Conservation (phyloP, 2,329 filamentous ascomycete genomes). For the Chrysoporthe austroafricana region DNA sequence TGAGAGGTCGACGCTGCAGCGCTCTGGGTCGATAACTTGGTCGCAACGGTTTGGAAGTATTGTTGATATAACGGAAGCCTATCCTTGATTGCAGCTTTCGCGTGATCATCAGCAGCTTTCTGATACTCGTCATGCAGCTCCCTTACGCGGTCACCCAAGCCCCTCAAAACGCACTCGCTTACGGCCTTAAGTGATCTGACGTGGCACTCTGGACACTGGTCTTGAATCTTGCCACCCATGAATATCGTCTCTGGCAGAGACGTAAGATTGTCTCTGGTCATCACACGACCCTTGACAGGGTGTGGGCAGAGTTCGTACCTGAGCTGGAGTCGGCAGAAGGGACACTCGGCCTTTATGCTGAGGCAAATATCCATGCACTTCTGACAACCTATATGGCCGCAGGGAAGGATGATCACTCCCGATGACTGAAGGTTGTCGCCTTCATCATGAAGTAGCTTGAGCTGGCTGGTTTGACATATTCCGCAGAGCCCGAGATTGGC, state of each 20-base stretch:
- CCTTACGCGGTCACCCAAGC: slow-evolving; percentile 3
- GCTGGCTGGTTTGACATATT: slow-evolving; percentile 18
- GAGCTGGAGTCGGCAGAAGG: slow-evolving; percentile 17
- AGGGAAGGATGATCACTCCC: slow-evolving; percentile 16
- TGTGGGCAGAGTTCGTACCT: slow-evolving; percentile 23
- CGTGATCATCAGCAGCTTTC: background rate
- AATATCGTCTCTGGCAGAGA: slow-evolving; percentile 18
- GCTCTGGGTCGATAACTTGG: background rate
- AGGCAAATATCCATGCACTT: slow-evolving; percentile 16
- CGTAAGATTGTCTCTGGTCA: slow-evolving; percentile 15
- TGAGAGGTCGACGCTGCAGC: slow-evolving; percentile 6
- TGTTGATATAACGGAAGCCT: slow-evolving; percentile 1
- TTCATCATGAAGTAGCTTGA: slow-evolving; percentile 2
- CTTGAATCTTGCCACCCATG: slow-evolving; percentile 6
- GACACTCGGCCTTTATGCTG: slow-evolving; percentile 7
- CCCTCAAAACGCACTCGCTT: background rate
- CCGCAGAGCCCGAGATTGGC: slow-evolving; percentile 10
- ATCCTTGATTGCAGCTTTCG: background rate
- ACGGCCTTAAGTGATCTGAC: slow-evolving; percentile 10
- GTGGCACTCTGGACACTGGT: slow-evolving; percentile 18
- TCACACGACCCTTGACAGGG: slow-evolving; percentile 1
- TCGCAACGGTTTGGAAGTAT: slow-evolving; percentile 8
- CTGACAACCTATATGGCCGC: slow-evolving; percentile 21
- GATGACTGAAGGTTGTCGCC: background rate
- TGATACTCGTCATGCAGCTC: slow-evolving; percentile 9